Evolutionary conservation across 1,284 basidiomycete genomes (phyloP), one percentile per base, ranked within the genome.

Genomic region (Agaricales sp.): DNA sequence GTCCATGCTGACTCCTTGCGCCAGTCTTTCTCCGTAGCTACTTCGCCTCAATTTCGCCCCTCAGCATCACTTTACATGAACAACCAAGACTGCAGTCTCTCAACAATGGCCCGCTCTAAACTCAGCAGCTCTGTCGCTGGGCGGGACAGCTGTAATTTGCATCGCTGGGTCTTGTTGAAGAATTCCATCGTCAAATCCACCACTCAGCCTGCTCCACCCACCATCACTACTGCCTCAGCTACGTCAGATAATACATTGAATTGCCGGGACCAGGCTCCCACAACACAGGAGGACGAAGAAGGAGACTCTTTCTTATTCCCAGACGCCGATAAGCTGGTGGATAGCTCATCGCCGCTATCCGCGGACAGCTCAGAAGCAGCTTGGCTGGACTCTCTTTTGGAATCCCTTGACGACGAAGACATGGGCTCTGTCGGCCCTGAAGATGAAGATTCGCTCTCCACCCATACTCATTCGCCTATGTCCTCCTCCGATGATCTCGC

Each of bases 131-230:
- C 77, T 58, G 62, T 75, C 57, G 71, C 72, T 51, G 67, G 71
- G 63, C 79, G 74, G 66, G 81, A 84, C 67, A 77, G 68, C 57
- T 73, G 74, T 69, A 86, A 78, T 67, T 75, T 89, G 67, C 84
- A 86, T 63, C 84, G 86, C 62, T 87, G 84, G 82, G 86, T 89
- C 50, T 73, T 89, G 51, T 74, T 89, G 63, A 87, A 87, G 82
- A 89, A 89, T 65, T 87, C 82, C 35, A 74, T 88, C 56, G 66
- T 77, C 55, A 71, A 68, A 59, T 74, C 77, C 57, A 70, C 72
- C 51, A 64, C 71, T 57, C 62, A 55, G 46, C 51, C 58, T 35
- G 51, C 65, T 30, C 56, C 63, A 47, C 61, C 63, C 56, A 52
- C 65, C 50, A 54, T 62, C 52, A 45, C 44, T 18, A 22, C 44